A percentile compares a stretch with the other conserved stretches of the same genome.
These are phyloP conservation scores for Verticillium longisporum DNA, from an alignment of 2,329 filamentous ascomycete species.

Conservation along the genomic window DNA sequence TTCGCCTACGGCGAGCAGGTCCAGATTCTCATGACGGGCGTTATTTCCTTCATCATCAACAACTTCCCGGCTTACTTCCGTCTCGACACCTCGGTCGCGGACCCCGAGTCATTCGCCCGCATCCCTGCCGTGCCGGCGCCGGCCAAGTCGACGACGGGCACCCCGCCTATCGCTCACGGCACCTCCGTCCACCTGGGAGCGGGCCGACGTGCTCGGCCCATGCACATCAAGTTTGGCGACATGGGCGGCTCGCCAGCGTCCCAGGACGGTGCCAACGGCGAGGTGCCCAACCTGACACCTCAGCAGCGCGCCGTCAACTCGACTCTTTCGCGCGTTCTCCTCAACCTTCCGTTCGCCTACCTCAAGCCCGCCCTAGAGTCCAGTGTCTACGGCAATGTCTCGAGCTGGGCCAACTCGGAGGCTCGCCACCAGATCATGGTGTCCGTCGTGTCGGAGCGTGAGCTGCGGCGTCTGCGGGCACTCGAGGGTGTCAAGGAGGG, in stretches of 20 bases:
- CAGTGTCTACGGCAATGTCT: constrained; percentile 41
- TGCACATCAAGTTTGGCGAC: constrained; percentile 67
- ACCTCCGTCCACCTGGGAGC: constrained; percentile 27
- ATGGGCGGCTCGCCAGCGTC: constrained; percentile 21
- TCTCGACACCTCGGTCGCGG: constrained; percentile 39
- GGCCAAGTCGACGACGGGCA: constrained; percentile 18
- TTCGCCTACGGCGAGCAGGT: constrained; percentile 50
- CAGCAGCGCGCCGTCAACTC: constrained; percentile 25
- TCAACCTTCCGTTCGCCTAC: constrained; percentile 63
- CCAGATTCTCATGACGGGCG: constrained; percentile 44
- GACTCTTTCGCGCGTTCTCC: constrained; percentile 57
- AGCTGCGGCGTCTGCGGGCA: constrained; percentile 42
- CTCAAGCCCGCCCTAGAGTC: constrained; percentile 62
- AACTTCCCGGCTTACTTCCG: constrained; percentile 55
- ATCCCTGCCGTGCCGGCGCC: constrained; percentile 37
- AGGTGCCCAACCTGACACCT: not conserved
- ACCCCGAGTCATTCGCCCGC: constrained; percentile 30
- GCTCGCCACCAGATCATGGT: constrained; percentile 41
- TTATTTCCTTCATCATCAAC: constrained; percentile 52
- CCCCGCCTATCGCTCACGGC: constrained; percentile 27
- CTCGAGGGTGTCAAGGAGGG: constrained; percentile 34
- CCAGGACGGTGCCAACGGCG: constrained; percentile 17
- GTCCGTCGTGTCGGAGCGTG: constrained; percentile 48
- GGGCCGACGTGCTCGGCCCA: constrained; percentile 44
- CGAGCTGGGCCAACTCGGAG: constrained; percentile 42